These are phyloP conservation scores for Colletotrichum sp. DNA, from an alignment of 2,329 filamentous ascomycete species.

Conservation along the genomic window DNA sequence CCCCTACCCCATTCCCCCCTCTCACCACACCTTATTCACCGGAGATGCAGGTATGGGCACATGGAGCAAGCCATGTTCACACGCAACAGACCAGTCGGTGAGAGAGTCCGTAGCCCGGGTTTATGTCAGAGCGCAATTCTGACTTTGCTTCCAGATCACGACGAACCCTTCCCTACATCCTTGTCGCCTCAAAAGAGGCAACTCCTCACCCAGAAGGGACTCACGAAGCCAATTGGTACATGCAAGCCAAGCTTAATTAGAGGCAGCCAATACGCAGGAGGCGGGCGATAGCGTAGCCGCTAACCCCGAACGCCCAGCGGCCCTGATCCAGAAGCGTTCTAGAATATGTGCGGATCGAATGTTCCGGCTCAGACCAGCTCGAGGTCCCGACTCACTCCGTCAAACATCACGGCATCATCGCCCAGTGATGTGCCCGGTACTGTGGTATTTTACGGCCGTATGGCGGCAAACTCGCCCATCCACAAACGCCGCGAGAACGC, in stretches of 20 bases:
- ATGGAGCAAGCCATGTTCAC: not conserved
- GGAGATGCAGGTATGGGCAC: not conserved
- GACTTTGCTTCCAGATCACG: not conserved
- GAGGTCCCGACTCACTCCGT: not conserved
- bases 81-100: not conserved
- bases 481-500: not conserved
- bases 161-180: not conserved
- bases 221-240: not conserved
- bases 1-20: not conserved
- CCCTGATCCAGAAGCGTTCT: not conserved
- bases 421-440: not conserved
- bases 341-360: not conserved
- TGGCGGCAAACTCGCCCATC: not conserved
- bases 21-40: not conserved
- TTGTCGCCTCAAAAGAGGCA: not conserved
- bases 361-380: not conserved
- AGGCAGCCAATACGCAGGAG: not conserved
- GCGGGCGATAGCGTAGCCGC: not conserved
- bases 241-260: not conserved
- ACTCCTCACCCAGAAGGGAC: not conserved
- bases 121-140: not conserved
- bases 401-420: not conserved
- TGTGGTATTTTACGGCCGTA: not conserved
- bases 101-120: not conserved
- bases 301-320: not conserved